A percentile compares a stretch with the other conserved stretches of the same genome.
Conservation (phyloP, 2,329 filamentous ascomycete species). For the Cadophora gregata region DNA sequence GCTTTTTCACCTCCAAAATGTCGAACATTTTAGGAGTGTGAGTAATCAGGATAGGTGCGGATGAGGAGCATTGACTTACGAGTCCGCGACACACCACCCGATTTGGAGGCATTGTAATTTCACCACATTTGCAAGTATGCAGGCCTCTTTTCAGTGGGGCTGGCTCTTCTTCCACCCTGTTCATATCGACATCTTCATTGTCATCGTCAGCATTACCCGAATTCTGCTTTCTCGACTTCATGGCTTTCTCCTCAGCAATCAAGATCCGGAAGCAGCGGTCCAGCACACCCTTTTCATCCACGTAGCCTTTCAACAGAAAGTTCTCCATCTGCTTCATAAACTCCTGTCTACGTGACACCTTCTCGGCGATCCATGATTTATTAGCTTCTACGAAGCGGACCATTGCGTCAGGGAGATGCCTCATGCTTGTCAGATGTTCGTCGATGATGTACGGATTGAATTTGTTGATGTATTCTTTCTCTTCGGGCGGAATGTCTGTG, state of each 20-base stretch:
- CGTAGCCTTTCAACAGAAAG: conserved; percentile 31
- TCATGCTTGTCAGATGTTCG: conserved; percentile 33
- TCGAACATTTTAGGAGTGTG: too few species aligned
- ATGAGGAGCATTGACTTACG: conserved; percentile 25
- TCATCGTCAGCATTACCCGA: not conserved
- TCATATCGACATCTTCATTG: conserved; percentile 15
- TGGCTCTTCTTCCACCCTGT: conserved; percentile 3
- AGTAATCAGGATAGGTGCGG: too few species aligned
- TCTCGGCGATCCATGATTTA: conserved; percentile 37
- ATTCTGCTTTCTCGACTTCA: not conserved
- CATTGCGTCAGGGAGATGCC: conserved; percentile 32
- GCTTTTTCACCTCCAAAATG: not conserved
- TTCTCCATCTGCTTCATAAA: conserved; percentile 34
- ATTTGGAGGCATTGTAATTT: conserved; percentile 24
- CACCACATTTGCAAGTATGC: conserved; percentile 35
- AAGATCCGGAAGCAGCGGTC: conserved; percentile 28
- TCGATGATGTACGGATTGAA: conserved; percentile 42
- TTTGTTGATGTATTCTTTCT: conserved; percentile 42
- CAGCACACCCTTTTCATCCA: conserved; percentile 26
- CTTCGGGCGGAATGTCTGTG: conserved; percentile 37
- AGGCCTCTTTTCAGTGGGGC: conserved; percentile 22
- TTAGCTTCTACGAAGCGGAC: conserved; percentile 37
- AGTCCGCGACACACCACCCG: conserved; percentile 32
- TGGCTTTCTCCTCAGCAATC: conserved; percentile 16
- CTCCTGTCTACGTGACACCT: conserved; percentile 31